A percentile compares a stretch with the other conserved stretches of the same genome.
phyloP scores from a whole-genome alignment of 208 protist genomes.

The Zelonia costaricensis region DNA sequence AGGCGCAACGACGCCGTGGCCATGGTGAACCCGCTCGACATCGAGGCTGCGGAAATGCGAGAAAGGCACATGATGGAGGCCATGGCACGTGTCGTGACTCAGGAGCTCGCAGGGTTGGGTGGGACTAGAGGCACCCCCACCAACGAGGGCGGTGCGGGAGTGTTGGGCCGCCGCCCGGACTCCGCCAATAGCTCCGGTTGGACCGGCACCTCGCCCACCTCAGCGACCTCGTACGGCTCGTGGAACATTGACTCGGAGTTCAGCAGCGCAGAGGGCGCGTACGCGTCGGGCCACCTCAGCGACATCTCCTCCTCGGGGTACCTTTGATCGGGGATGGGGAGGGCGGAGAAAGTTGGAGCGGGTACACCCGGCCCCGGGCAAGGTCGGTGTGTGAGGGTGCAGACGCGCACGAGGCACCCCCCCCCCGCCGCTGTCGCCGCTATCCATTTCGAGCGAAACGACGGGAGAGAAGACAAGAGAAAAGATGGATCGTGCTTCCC shows the following conservation, averaged over 20 bases:
- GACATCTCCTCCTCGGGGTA: neutral
- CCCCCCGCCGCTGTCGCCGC: neutral
- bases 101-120: neutral
- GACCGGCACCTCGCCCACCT: neutral
- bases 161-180: no score
- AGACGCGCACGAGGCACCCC: neutral
- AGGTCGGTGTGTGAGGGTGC: neutral
- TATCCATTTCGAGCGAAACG: no score
- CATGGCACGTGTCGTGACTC: neutral
- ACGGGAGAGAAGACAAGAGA: no score
- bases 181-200: no score
- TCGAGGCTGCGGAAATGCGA: slow-evolving; percentile 3
- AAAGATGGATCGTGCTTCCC: no score
- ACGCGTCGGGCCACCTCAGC: slow-evolving; percentile 11
- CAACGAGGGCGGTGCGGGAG: neutral
- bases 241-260: slow-evolving; percentile 18
- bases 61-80: slow-evolving; percentile 2
- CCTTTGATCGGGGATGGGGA: neutral
- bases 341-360: neutral
- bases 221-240: slow-evolving; percentile 2
- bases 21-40: slow-evolving; percentile 18
- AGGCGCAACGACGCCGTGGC: neutral
- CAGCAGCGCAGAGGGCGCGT: slow-evolving; percentile 4
- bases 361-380: no score
- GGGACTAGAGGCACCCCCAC: neutral